Conservation (phyloP, 192 early-diverging fungal species). For the Umbelopsis isabellina region DNA sequence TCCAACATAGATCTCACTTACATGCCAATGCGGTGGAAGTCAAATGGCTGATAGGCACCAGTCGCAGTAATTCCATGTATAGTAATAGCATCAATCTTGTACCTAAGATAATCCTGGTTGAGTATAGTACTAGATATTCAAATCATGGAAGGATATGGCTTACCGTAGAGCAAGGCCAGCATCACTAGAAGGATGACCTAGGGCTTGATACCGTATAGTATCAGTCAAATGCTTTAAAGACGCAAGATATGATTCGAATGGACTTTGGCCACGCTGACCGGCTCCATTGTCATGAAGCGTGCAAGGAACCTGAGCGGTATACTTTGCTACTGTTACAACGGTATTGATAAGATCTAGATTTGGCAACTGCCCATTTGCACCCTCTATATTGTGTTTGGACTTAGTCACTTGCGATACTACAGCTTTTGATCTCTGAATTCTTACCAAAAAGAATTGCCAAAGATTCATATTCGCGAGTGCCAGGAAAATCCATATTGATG, state of each 20-base stretch:
- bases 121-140: not conserved
- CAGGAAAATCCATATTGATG: slow-evolving; percentile 83
- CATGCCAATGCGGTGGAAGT: slow-evolving; percentile 55
- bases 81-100: slow-evolving; percentile 81
- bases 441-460: slow-evolving; percentile 78
- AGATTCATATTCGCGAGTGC: slow-evolving; percentile 59
- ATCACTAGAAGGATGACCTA: slow-evolving; percentile 68
- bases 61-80: slow-evolving; percentile 52
- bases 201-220: slow-evolving; percentile 68
- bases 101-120: slow-evolving; percentile 42
- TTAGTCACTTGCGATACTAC: not conserved
- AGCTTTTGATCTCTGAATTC: not conserved
- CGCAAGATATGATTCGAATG: slow-evolving; percentile 40
- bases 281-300: slow-evolving; percentile 57
- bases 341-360: slow-evolving; percentile 92
- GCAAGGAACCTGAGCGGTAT: slow-evolving; percentile 57
- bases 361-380: slow-evolving; percentile 88
- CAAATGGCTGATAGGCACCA: slow-evolving; percentile 40
- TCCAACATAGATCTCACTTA: slow-evolving; percentile 26
- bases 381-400: slow-evolving; percentile 48
- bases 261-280: slow-evolving; percentile 33
- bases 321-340: slow-evolving; percentile 58
- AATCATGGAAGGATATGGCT: not conserved
- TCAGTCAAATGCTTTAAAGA: slow-evolving; percentile 52
- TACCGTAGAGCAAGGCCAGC: slow-evolving; percentile 75